A percentile compares a stretch with the other conserved stretches of the same genome.
phyloP scores from a whole-genome alignment of 768 basidiomycete genomes.

The Boletus sensibilis region DNA sequence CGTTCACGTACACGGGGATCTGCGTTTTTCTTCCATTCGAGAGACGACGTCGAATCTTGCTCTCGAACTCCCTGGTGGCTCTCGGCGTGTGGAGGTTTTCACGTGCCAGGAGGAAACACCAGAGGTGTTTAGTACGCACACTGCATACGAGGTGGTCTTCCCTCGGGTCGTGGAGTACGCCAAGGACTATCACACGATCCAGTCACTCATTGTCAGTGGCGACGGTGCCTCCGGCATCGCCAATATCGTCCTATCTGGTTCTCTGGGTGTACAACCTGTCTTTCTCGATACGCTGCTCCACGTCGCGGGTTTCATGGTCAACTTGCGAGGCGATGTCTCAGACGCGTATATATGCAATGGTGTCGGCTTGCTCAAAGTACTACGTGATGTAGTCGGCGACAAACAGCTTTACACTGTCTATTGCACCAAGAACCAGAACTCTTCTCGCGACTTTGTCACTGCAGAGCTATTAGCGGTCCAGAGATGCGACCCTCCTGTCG shows the following conservation, averaged over 20 bases:
- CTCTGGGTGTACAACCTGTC: slow-evolving; percentile 49
- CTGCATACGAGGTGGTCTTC: slow-evolving; percentile 65
- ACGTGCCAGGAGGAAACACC: slow-evolving; percentile 20
- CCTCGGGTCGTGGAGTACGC: slow-evolving; percentile 67
- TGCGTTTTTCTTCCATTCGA: slow-evolving; percentile 35
- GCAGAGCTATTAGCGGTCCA: slow-evolving; percentile 54
- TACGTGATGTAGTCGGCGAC: slow-evolving; percentile 43
- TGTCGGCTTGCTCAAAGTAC: slow-evolving; percentile 47
- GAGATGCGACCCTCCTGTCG: slow-evolving; percentile 31
- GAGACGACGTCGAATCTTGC: slow-evolving; percentile 39
- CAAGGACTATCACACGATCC: slow-evolving; percentile 55
- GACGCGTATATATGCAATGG: slow-evolving; percentile 66
- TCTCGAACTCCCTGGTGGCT: slow-evolving; percentile 35
- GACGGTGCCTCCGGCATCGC: slow-evolving; percentile 54
- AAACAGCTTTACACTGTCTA: slow-evolving; percentile 49
- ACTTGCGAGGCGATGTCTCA: slow-evolving; percentile 47
- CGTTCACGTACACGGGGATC: slow-evolving; percentile 48
- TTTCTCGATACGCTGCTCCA: slow-evolving; percentile 71
- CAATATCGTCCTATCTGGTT: slow-evolving; percentile 41
- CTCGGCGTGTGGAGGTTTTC: slow-evolving; percentile 35
- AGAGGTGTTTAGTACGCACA: slow-evolving; percentile 55
- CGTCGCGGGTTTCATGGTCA: slow-evolving; percentile 67
- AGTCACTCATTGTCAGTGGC: slow-evolving; percentile 48
- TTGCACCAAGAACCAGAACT: slow-evolving; percentile 45
- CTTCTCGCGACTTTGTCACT: slow-evolving; percentile 45